Conservation (phyloP, 306 rosid species). For the Malus fusca region DNA sequence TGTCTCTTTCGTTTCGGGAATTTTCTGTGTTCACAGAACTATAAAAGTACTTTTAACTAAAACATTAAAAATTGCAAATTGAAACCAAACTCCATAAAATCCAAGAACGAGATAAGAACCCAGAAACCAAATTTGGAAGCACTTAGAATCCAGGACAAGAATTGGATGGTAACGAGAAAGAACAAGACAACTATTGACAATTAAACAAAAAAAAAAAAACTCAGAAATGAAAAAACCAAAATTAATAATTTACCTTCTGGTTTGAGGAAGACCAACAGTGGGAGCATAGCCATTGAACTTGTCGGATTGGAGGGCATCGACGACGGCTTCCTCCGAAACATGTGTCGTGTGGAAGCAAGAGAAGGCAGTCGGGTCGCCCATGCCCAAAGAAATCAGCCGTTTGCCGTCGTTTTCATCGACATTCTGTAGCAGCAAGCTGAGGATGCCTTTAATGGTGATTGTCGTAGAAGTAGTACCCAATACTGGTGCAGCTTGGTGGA, state of each 20-base stretch:
- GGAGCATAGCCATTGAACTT: constrained; percentile 89
- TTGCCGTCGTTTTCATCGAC: constrained; percentile 30
- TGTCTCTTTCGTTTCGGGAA: too few species aligned
- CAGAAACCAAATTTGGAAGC: neutral
- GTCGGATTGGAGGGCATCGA: constrained; percentile 45
- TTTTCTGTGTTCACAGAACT: too few species aligned
- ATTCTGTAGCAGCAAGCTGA: constrained; percentile 49
- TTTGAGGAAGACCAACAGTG: constrained; percentile 69
- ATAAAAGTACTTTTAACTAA: neutral
- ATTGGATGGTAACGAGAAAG: constrained; percentile 10
- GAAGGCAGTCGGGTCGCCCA: constrained; percentile 83
- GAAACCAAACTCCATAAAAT: neutral
- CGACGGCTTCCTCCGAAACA: constrained; percentile 51
- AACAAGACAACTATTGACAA: neutral
- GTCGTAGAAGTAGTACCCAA: constrained; percentile 38
- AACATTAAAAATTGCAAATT: neutral
- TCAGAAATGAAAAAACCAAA: neutral
- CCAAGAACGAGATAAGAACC: neutral
- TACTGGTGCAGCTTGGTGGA: constrained; percentile 20
- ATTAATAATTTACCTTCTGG: constrained; percentile 41
- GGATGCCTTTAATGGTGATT: constrained; percentile 81
- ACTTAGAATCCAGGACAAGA: neutral
- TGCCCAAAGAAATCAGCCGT: constrained; percentile 59
- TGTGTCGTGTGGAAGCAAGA: constrained; percentile 50
- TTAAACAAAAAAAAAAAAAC: neutral